Evolutionary conservation across 2,329 filamentous ascomycete genomes (phyloP).

Genomic region (Trichoderma sp.): DNA sequence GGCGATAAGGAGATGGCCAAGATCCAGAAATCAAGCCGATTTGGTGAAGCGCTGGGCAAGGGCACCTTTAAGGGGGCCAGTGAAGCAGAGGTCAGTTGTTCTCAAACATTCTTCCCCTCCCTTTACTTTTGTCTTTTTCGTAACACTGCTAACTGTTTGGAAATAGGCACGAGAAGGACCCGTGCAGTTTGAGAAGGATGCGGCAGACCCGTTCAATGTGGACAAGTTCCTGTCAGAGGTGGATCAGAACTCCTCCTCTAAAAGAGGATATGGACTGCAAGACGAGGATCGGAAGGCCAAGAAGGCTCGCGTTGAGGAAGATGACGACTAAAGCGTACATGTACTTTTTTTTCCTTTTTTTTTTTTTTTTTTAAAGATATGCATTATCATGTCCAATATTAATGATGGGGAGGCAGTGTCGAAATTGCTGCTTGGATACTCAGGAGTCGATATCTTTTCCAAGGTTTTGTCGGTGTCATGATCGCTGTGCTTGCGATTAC

Average conservation of each 20-base stretch:
- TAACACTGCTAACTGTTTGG: slow-evolving; percentile 30
- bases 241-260: slow-evolving; percentile 58
- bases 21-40: slow-evolving; percentile 80
- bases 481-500: neutral
- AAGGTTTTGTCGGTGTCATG: neutral
- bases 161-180: slow-evolving; percentile 75
- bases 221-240: slow-evolving; percentile 88
- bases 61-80: slow-evolving; percentile 88
- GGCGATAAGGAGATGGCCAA: slow-evolving; percentile 81
- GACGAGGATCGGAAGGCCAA: slow-evolving; percentile 64
- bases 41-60: slow-evolving; percentile 79
- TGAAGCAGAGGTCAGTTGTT: slow-evolving; percentile 65
- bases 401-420: neutral
- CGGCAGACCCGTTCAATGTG: slow-evolving; percentile 83
- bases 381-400: slow-evolving; percentile 10
- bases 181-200: slow-evolving; percentile 93
- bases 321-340: slow-evolving; percentile 43
- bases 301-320: slow-evolving; percentile 74
- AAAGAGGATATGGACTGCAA: slow-evolving; percentile 74
- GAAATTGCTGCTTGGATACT: neutral
- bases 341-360: neutral
- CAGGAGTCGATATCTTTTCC: neutral
- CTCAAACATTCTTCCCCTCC: neutral
- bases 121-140: neutral
- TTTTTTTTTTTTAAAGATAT: slow-evolving; percentile 1